Evolutionary conservation across 176 grass and related monocot genomes (phyloP), one percentile per base, ranked within the genome.

Genomic region (Oryza brachyantha): DNA sequence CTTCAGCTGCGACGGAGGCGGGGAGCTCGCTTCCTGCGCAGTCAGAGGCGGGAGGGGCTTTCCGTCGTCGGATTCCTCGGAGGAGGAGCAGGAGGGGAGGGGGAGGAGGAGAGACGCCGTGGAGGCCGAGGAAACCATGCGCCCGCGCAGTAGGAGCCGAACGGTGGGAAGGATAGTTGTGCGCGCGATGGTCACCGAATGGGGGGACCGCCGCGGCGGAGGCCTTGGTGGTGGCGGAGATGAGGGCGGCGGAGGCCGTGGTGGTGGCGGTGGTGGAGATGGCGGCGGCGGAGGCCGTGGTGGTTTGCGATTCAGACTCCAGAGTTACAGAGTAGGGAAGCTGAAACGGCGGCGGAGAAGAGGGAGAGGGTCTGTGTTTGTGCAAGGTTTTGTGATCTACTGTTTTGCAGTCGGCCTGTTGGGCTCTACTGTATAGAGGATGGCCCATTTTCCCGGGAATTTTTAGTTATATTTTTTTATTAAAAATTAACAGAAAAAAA

Each of bases 41-140:
- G 13, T 25, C 5, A 46, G 22, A 21, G 74, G 45, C 29, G 10
- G 63, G 52, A 69, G 62, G 69, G 21, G 42, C 54, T 54, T 54
- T 25, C 29, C 24, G 0, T 83, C 68, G 68, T 88, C 86, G 3
- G 74, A 79, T 8, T 88, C 86, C 29, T 74, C 61, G 29, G 54
- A 70, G 5, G 73, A 83, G 38, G 79, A 29, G 52, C 41, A 31
- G 25, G 39, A 69, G 11, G 74, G 74, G 21, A 40, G 13, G 31
- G 75, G 75, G 22, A 62, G 38, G 37, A 72, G 29, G 61, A 68
- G 81, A 19, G 62, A 68, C 22, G 68, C 48, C 24, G 74, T 65
- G 43, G 78, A 76, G 67, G 66, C 28, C 38, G 84, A 75, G 70
- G 38, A 86, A 6, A 38, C 76, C 86, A 84, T 88, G 75, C 86